Base-by-base conservation (phyloP, 176 grass and related monocot genomes). In the Saccharum officinarum region DNA sequence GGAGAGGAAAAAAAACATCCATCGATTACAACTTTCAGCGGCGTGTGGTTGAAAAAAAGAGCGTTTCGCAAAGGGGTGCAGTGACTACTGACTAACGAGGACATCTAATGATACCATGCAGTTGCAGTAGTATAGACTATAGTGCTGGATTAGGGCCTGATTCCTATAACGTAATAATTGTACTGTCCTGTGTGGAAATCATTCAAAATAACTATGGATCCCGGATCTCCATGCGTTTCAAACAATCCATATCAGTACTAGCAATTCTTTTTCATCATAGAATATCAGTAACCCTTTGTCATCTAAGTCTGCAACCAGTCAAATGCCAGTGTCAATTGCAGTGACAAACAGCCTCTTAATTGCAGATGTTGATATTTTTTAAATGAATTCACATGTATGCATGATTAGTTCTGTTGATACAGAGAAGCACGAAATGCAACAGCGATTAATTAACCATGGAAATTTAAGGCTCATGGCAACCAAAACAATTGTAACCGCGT, bases 21-120 rank as follows among this genome's bases (percentile, higher is more conserved):
- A 71, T 28, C 30, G 63, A 20, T 71, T 23, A 23, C 36, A 37
- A 78, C 31, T 89, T 85, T 76, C n/a, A 44, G 73, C 44, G 67
- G 55, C 45, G 34, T 66, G 49, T 31, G 20, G 39, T 82, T 62
- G 44, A n/a, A 65, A 52, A 86, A 44, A 73, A 61, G 3, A 20
- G n/a, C 26, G 39, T 77, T 52, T n/a, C 11, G 10, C 11, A 14
- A 26, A 14, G 4, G 23, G 1, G 11, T 30, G 60, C 11, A 31
- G 26, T 31, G 62, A 65, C 62, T 30, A 31, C 31, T 65, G 62
- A 65, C 62, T 30, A 31, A 65, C 62, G 62, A 65, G 26, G 11
- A 66, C 63, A 33, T 66, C 17, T 75, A 52, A 11, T 75, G 72
- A 30, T 52, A 25, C 0, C 37, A 66, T 73, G 23, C 23, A 54